A percentile compares a stretch with the other conserved stretches of the same genome.
These are phyloP conservation scores for Phyllachora maydis DNA, from an alignment of 2,329 filamentous ascomycete genomes.

Conservation along the genomic window DNA sequence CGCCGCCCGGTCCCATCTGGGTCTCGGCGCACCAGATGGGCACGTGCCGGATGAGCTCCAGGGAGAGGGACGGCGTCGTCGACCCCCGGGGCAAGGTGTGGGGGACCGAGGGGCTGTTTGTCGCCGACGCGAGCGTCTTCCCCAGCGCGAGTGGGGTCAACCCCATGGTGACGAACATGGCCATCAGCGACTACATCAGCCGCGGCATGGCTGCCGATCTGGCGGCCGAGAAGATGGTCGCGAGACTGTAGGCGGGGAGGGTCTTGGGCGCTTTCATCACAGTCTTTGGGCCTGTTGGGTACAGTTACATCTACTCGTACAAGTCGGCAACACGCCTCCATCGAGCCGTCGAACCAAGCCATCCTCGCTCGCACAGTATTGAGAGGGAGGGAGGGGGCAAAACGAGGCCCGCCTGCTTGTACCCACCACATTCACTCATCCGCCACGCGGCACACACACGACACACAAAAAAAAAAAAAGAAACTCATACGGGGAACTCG, in stretches of 20 bases:
- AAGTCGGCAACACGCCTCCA: too few species aligned
- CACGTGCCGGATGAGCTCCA: constrained; percentile 1
- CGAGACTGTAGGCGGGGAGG: neutral
- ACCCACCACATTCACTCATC: too few species aligned
- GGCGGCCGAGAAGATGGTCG: neutral
- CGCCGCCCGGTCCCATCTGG: neutral
- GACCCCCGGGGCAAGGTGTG: constrained; percentile 1
- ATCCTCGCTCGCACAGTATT: too few species aligned
- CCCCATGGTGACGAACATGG: constrained; percentile 1
- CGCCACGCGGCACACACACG: too few species aligned
- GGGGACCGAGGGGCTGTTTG: constrained; percentile 1
- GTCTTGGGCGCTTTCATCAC: too few species aligned
- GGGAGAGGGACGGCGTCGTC: constrained; percentile 2
- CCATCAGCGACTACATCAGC: constrained; percentile 1
- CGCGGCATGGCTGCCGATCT: neutral
- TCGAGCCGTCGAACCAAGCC: too few species aligned
- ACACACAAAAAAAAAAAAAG: too few species aligned
- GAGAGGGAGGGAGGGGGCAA: too few species aligned
- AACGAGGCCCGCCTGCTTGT: too few species aligned
- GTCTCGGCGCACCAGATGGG: constrained; percentile 1
- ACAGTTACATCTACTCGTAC: too few species aligned
- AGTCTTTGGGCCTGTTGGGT: too few species aligned
- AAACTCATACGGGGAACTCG: too few species aligned
- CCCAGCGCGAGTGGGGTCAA: constrained; percentile 1
- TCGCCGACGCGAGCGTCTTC: constrained; percentile 1